Percentiles rank a stretch among this genome's conserved stretches.
Conservation (phyloP, 306 rosid species). For the Astragalus membranaceus region DNA sequence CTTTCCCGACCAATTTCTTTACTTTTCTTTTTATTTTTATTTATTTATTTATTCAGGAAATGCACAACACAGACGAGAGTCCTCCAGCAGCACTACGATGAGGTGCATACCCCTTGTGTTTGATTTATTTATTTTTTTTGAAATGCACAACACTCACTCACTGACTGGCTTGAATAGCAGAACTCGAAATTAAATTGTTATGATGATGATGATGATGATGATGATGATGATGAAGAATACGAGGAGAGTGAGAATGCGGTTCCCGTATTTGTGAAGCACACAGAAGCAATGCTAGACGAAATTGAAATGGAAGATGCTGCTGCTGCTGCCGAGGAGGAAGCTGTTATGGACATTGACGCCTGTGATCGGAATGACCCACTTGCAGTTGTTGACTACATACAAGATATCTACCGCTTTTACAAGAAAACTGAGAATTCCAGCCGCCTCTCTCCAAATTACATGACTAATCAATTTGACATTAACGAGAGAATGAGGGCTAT, state of each 20-base stretch:
- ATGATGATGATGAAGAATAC: background rate
- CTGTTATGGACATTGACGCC: constrained; percentile 32
- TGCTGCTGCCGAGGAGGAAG: background rate
- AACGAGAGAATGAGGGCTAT: constrained; percentile 46
- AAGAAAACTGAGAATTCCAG: constrained; percentile 25
- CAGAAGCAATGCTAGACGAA: constrained; percentile 41
- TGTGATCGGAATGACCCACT: constrained; percentile 29
- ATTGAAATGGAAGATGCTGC: constrained; percentile 37
- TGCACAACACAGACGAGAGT: background rate
- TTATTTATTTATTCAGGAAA: constrained; percentile 30
- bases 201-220: no score
- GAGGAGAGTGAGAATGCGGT: constrained; percentile 26
- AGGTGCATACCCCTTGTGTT: constrained; percentile 7
- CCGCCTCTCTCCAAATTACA: constrained; percentile 32
- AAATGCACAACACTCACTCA: no score
- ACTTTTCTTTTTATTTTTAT: background rate
- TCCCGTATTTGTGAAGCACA: constrained; percentile 38
- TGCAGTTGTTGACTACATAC: constrained; percentile 38
- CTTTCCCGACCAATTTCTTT: background rate
- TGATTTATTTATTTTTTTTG: background rate
- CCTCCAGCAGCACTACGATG: constrained; percentile 15
- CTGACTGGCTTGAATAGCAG: no score
- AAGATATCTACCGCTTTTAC: constrained; percentile 23
- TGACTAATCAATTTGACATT: constrained; percentile 34
- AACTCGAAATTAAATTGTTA: no score